Evolutionary conservation across 192 early-diverging fungal species (phyloP), one percentile per base, ranked within the genome.

Genomic region (Coemansia aciculifera): DNA sequence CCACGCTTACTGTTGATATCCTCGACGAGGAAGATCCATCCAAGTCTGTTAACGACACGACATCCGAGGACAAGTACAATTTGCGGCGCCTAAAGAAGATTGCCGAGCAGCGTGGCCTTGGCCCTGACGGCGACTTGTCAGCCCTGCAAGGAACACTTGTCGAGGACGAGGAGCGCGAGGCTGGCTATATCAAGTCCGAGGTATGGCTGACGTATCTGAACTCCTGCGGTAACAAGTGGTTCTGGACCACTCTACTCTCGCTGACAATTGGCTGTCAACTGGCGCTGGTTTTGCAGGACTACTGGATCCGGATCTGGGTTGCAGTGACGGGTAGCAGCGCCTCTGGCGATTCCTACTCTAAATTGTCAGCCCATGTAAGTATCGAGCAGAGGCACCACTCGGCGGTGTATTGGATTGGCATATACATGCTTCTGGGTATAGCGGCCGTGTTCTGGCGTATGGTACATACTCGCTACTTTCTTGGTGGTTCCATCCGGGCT

Each of bases 141-240:
- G 64, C 52, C 17, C 29, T 74, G 65, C 48, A 81, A 63, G 85
- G 85, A 24, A 85, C 90, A 60, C 82, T 97, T 40, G 90, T 93
- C 43, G 71, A 88, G 51, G 91, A 92, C 2, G 97, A 99, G 76
- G 89, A 92, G 68, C 87, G 87, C 43, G 90, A 86, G 7, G 84
- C 84, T 15, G 96, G 96, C 1, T 75, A 78, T 37, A 93, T 97
- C 52, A 81, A 87, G 36, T 75, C 68, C 34, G 68, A 70, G 5
- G 89, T 96, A 12, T 98, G 94, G 86, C 78, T 88, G 43, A 77
- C 86, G 13, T 99, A 97, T 63, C 64, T 90, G 29, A 39, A 56
- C 13, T 88, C 91, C 1, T 86, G 89, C n/a, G 89, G 89, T 36
- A 83, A 85, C 17, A 73, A 63, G 52, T 65, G 73, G 21, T 84